A percentile compares a stretch with the other conserved stretches of the same genome.
Evolutionary conservation across 139 green algal genomes (phyloP).

Genomic region (Chlorella vulgaris): DNA sequence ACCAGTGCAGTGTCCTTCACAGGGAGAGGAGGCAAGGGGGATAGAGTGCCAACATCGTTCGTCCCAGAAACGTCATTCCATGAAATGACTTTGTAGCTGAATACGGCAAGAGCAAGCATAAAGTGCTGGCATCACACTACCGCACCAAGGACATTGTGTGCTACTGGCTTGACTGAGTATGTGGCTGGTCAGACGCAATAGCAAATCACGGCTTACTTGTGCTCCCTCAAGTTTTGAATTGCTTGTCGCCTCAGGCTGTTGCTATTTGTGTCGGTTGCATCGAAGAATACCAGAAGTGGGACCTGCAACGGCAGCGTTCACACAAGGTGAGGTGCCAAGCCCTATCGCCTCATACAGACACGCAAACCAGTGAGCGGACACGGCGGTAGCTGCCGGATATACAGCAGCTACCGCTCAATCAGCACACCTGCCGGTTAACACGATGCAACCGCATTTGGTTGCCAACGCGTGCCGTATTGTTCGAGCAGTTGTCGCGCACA

Average conservation of each 20-base stretch:
- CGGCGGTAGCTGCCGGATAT: not conserved
- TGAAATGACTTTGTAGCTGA: too few relatives aligned
- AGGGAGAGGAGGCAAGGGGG: too few relatives aligned
- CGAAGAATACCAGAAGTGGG: not conserved
- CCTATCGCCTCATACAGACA: not conserved
- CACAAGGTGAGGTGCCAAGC: too few relatives aligned
- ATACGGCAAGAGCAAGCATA: too few relatives aligned
- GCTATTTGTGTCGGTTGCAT: not conserved
- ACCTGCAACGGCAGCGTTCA: too few relatives aligned
- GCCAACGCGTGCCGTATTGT: slow-evolving; percentile 36
- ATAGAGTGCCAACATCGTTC: too few relatives aligned
- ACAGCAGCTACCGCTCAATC: too few relatives aligned
- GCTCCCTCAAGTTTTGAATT: not conserved
- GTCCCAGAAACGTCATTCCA: too few relatives aligned
- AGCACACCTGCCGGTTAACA: not conserved
- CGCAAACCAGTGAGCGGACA: not conserved
- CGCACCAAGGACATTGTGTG: too few relatives aligned
- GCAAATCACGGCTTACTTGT: not conserved
- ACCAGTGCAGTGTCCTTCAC: too few relatives aligned
- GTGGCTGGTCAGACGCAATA: not conserved
- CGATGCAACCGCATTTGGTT: not conserved
- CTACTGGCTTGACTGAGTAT: not conserved
- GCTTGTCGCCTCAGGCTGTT: not conserved
- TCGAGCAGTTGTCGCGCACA: slow-evolving; percentile 54
- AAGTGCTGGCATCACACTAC: too few relatives aligned